Conservation (phyloP, 306 rosid genomes). For the Prunus padus region DNA sequence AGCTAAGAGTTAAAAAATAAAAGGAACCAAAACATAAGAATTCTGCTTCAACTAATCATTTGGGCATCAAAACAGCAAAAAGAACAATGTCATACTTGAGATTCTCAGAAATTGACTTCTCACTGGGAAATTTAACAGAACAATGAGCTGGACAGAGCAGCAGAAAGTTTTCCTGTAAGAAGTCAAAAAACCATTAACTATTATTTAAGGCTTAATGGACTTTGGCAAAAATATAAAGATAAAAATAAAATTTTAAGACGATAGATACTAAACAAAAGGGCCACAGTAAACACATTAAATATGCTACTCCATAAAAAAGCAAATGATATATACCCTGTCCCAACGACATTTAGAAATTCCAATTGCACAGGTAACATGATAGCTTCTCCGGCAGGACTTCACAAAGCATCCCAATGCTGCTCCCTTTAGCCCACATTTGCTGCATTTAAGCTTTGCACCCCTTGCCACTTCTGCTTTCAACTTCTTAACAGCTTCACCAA, state of each 20-base stretch:
- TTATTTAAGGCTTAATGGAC: conserved; percentile 12
- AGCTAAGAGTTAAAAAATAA: neutral
- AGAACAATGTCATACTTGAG: conserved; percentile 27
- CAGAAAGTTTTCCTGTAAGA: conserved; percentile 63
- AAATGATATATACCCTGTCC: conserved; percentile 45
- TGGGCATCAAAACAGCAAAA: neutral
- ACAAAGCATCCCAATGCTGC: conserved; percentile 93
- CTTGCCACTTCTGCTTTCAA: conserved; percentile 81
- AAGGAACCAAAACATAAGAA: neutral
- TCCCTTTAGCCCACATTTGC: conserved; percentile 72
- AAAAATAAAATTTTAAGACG: neutral
- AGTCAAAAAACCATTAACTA: conserved; percentile 5
- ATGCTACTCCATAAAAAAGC: neutral
- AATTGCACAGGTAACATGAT: conserved; percentile 86
- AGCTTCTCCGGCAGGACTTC: conserved; percentile 79
- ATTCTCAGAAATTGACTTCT: conserved; percentile 48
- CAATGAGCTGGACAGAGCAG: conserved; percentile 83
- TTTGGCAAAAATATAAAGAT: neutral
- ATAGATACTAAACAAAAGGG: conserved; percentile 14
- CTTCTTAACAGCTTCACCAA: conserved; percentile 52
- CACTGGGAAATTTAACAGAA: conserved; percentile 59
- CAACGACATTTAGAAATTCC: conserved; percentile 70
- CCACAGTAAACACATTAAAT: neutral
- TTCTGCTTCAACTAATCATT: neutral
- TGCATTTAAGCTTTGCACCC: conserved; percentile 87